phyloP scores from a whole-genome alignment of 495 filamentous ascomycete genomes.

The Penicillium diatomitis region DNA sequence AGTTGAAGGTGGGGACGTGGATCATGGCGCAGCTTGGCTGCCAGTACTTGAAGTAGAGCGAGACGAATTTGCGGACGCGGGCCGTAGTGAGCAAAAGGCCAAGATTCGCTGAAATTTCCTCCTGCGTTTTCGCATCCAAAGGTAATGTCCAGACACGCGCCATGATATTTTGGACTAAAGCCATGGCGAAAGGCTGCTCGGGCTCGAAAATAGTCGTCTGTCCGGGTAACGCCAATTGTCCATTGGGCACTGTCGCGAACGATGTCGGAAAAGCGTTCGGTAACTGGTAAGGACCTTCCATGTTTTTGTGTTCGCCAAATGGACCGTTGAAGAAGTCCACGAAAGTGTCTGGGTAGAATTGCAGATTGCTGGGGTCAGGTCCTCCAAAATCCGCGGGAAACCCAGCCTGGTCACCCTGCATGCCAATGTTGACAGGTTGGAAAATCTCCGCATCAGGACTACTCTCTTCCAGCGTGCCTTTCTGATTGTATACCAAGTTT shows the following conservation, averaged over 20 bases:
- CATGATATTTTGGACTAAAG: slow-evolving; percentile 30
- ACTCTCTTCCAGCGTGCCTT: slow-evolving; percentile 13
- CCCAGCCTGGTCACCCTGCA: slow-evolving; percentile 8
- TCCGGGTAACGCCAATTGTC: slow-evolving; percentile 7
- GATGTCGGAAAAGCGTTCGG: slow-evolving; percentile 12
- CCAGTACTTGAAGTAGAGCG: slow-evolving; percentile 40
- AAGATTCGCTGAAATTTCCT: slow-evolving; percentile 30
- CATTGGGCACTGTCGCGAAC: slow-evolving; percentile 11
- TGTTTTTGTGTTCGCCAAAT: slow-evolving; percentile 25
- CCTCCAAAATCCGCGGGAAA: slow-evolving; percentile 17
- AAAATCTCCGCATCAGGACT: slow-evolving; percentile 9
- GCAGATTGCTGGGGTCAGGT: slow-evolving; percentile 17
- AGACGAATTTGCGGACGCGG: slow-evolving; percentile 32
- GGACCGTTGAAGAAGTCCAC: slow-evolving; percentile 36
- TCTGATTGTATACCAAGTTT: slow-evolving; percentile 25
- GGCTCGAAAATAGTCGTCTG: slow-evolving; percentile 21
- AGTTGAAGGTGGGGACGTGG: slow-evolving; percentile 31
- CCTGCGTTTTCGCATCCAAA: slow-evolving; percentile 28
- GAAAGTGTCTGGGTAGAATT: slow-evolving; percentile 33
- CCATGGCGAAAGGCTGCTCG: slow-evolving; percentile 28
- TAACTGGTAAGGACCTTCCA: slow-evolving; percentile 14
- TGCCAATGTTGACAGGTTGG: slow-evolving; percentile 4
- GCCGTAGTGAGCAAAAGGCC: slow-evolving; percentile 33
- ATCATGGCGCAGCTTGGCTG: slow-evolving; percentile 37
- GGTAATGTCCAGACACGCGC: slow-evolving; percentile 29